Evolutionary conservation across 306 rosid species (phyloP), one percentile per base, ranked within the genome.

Genomic region (Coriaria nepalensis): DNA sequence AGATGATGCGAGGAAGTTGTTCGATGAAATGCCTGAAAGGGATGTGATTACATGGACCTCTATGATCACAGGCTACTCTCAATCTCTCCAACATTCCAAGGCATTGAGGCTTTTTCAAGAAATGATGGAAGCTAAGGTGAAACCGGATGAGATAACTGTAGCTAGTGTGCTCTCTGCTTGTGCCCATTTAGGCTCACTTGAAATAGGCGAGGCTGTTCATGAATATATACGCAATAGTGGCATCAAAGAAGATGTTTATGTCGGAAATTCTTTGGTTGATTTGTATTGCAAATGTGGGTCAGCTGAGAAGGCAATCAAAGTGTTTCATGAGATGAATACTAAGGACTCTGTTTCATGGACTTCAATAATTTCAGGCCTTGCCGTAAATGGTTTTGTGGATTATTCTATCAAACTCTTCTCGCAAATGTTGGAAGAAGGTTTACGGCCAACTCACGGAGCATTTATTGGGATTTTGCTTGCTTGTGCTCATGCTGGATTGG

Each of bases 211-310:
- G 67, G 77, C 86, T 42, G 67, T 83, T 52, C 88, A 76, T 54
- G 52, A 70, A 36, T 76, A 61, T 45, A 70, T 83, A 12, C 35
- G 51, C 37, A 63, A 63, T 61, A 65, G 83, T 44, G 77, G 61
- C 7, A 73, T 88, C 55, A 78, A 76, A 62, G 51, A 57, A 29
- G 95, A 87, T 45, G 35, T 72, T 52, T 83, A 74, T 47, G 83
- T 88, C 2, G 95, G 82, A 55, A 88, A 83, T 45, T 65, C 93
- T 55, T 70, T 83, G 70, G 74, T 83, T 33, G 81, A 81, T 61
- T 78, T 83, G 95, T 88, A 88, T 62, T 83, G 79, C 76, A 88
- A 88, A 68, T 83, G 88, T 56, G 95, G 95, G 47, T 66, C 57
- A 42, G 83, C 70, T 68, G 78, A 76, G 71, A 83, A 81, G 75